Evolutionary conservation across 2,329 filamentous ascomycete genomes (phyloP).

Genomic region (Nothomitra cinnamomea): DNA sequence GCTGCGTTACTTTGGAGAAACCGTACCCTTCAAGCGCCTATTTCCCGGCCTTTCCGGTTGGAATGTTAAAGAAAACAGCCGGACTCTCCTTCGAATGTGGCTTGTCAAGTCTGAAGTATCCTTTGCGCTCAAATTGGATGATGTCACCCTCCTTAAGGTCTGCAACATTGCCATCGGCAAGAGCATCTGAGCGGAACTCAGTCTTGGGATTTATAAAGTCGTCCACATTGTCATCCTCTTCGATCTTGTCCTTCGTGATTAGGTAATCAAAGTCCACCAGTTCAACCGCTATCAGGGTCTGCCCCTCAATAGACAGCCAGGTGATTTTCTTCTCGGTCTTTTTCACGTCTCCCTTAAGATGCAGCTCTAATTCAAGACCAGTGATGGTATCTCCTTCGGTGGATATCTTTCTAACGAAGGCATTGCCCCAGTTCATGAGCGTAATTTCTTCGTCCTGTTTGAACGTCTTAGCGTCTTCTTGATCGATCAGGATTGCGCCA

Average conservation of each 20-base stretch:
- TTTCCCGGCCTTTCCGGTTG: conserved; percentile 38
- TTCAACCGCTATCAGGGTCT: conserved; percentile 65
- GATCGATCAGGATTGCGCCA: conserved; percentile 61
- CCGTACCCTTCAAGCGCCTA: neutral
- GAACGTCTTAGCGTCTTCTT: conserved; percentile 70
- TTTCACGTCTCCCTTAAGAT: conserved; percentile 86
- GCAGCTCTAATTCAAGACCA: conserved; percentile 63
- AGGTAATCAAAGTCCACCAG: conserved; percentile 92
- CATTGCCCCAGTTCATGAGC: conserved; percentile 93
- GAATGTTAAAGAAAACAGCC: conserved; percentile 51
- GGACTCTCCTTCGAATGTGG: conserved; percentile 39
- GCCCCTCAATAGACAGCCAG: conserved; percentile 64
- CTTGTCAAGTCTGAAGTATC: conserved; percentile 73
- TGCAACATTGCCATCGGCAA: conserved; percentile 67
- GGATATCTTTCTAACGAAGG: conserved; percentile 51
- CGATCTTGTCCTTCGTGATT: conserved; percentile 85
- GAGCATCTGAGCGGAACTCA: conserved; percentile 53
- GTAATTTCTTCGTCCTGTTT: conserved; percentile 81
- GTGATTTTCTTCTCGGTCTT: conserved; percentile 93
- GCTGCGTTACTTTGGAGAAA: neutral
- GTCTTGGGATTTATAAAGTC: conserved; percentile 66
- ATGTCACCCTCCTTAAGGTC: conserved; percentile 74
- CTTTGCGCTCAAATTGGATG: conserved; percentile 87
- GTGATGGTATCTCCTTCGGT: conserved; percentile 40
- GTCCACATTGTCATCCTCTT: conserved; percentile 73